Evolutionary conservation across 306 rosid species (phyloP), one percentile per base, ranked within the genome.

Genomic region (Lathyrus oleraceus): DNA sequence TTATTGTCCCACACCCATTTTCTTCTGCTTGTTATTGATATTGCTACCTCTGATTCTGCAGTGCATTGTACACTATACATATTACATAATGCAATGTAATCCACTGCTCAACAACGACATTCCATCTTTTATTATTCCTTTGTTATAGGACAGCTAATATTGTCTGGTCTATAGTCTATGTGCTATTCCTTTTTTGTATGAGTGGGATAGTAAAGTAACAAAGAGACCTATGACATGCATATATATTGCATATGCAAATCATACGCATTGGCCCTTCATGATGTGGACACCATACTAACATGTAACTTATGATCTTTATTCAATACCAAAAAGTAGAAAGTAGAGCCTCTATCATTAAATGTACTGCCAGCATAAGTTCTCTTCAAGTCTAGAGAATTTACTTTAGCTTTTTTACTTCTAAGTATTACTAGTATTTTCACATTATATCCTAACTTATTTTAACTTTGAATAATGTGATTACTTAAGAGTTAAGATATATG

Each of bases 231-330:
- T 67, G 69, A 7, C 32, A 66, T 61, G 39, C 40, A 28, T 20
- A 14, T 5, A 5, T 61, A 54, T 43, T 36, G 73, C 64, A 44
- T 54, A 15, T 51, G 42, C 44, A 42, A 21, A 21, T 17, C 21
- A 27, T 16, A 11, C 47, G 0, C 40, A 61, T 61, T 68, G 17
- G 61, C 4, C 36, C 61, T 54, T 35, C 73, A 67, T 8, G 51
- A 65, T 48, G 77, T 78, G 74, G 78, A 59, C 65, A 65, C 60
- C 65, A 65, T 67, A 43, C 65, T 60, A 61, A 21, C 13, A 69
- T 35, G 14, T 28, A 32, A 47, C 67, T 16, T 16, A 61, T 21
- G 2, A 16, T 20, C 62, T 56, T 74, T 32, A 10, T 68, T 60
- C 54, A 42, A 60, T 49, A 17, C 21, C 25, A 38, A 25, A 59